Conservation (phyloP, 176 grass and related monocot genomes). For the Cymbopogon citratus region DNA sequence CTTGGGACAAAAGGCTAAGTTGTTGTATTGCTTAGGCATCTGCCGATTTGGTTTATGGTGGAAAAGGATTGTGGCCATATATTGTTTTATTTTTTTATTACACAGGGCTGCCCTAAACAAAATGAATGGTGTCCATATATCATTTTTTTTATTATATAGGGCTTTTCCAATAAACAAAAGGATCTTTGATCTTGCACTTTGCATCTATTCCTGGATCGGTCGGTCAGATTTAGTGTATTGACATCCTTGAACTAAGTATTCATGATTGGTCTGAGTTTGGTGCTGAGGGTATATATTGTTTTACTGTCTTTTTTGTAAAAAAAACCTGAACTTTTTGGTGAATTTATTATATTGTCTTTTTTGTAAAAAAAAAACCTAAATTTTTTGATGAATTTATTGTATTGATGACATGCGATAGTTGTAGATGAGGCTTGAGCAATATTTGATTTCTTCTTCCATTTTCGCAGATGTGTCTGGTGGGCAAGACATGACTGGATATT, state of each 20-base stretch:
- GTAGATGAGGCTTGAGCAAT: not conserved
- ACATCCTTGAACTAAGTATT: no score
- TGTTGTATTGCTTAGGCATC: not conserved
- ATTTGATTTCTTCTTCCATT: not conserved
- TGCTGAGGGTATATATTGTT: not conserved
- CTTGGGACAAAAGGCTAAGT: no score
- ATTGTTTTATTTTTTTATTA: no score
- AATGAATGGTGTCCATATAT: not conserved
- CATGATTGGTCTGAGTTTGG: not conserved
- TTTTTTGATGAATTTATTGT: not conserved
- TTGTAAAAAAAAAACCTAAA: no score
- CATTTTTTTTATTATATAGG: no score
- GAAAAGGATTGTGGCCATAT: not conserved
- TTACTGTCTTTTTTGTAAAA: no score
- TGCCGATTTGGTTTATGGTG: not conserved
- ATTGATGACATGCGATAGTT: not conserved
- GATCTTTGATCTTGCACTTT: no score
- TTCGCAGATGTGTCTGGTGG: constrained; percentile 61
- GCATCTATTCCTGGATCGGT: not conserved
- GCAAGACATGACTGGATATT: constrained; percentile 78
- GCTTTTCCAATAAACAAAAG: not conserved
- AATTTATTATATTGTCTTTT: no score
- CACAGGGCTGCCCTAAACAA: not conserved
- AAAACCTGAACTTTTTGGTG: no score
- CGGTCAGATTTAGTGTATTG: not conserved